A percentile compares a stretch with the other conserved stretches of the same genome.
Conservation (phyloP, 192 early-diverging fungal genomes). For the Coemansia sp. region DNA sequence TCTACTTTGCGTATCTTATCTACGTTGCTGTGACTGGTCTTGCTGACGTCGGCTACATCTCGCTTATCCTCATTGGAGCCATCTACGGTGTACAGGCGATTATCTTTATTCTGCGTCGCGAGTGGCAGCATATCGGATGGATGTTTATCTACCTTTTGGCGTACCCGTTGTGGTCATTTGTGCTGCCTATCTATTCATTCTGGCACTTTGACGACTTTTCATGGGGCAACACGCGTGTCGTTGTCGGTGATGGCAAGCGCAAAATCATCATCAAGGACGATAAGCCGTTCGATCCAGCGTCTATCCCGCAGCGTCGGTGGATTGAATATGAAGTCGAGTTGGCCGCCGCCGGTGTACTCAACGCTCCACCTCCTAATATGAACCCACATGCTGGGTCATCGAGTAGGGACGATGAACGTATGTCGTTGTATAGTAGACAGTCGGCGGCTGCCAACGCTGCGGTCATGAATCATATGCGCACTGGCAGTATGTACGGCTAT, state of each 20-base stretch:
- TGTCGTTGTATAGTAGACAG: constrained; percentile 27
- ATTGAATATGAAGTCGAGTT: constrained; percentile 82
- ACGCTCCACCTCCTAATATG: constrained; percentile 52
- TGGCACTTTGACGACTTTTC: constrained; percentile 99
- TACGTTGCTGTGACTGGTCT: constrained; percentile 66
- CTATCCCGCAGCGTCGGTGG: constrained; percentile 88
- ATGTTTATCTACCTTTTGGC: constrained; percentile 87
- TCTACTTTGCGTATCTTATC: constrained; percentile 82
- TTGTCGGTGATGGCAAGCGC: constrained; percentile 69
- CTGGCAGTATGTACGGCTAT: constrained; percentile 17
- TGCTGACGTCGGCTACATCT: constrained; percentile 59
- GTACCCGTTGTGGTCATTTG: constrained; percentile 87
- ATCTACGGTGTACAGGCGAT: constrained; percentile 90
- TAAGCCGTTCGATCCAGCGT: constrained; percentile 85
- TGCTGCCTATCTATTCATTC: constrained; percentile 94
- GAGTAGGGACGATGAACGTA: constrained; percentile 35
- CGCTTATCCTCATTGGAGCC: constrained; percentile 61
- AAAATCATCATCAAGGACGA: constrained; percentile 70
- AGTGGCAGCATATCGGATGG: constrained; percentile 82
- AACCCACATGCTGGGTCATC: constrained; percentile 35
- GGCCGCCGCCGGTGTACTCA: constrained; percentile 52
- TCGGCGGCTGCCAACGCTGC: constrained; percentile 13
- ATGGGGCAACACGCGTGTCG: constrained; percentile 95
- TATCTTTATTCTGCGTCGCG: constrained; percentile 75
- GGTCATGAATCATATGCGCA: background rate